Percentiles rank a stretch among this genome's conserved stretches.
phyloP scores from a whole-genome alignment of 495 filamentous ascomycete genomes.

The Lophiotrema nucula region DNA sequence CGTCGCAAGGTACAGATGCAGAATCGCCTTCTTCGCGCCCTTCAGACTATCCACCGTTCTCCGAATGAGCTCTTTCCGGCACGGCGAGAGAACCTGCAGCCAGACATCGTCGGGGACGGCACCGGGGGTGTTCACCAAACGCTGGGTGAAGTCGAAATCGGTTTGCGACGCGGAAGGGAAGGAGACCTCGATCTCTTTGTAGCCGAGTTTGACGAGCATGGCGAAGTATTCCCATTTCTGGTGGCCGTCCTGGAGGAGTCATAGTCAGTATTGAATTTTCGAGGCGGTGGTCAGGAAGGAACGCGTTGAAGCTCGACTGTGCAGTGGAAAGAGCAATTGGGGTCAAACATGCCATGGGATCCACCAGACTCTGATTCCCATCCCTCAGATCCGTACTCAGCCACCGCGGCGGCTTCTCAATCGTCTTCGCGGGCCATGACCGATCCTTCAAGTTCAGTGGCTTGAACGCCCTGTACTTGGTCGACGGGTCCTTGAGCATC shows the following conservation, averaged over 20 bases:
- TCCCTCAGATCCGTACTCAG: conserved; percentile 46
- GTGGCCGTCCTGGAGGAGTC: conserved; percentile 66
- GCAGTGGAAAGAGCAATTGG: background rate
- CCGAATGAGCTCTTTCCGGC: conserved; percentile 86
- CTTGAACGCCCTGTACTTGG: conserved; percentile 80
- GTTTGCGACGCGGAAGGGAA: conserved; percentile 93
- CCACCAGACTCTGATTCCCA: conserved; percentile 46
- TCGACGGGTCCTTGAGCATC: conserved; percentile 93
- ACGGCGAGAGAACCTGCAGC: conserved; percentile 92
- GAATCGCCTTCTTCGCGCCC: conserved; percentile 90
- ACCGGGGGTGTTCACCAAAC: conserved; percentile 82
- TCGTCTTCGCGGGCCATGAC: conserved; percentile 76
- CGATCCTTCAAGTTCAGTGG: conserved; percentile 80
- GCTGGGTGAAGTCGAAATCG: conserved; percentile 92
- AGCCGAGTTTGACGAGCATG: conserved; percentile 89
- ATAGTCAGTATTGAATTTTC: background rate
- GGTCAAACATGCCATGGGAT: conserved; percentile 52
- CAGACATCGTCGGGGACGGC: conserved; percentile 89
- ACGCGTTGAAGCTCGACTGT: background rate
- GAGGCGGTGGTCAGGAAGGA: background rate
- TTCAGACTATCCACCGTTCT: conserved; percentile 87
- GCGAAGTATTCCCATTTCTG: conserved; percentile 95
- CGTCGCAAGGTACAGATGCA: conserved; percentile 96
- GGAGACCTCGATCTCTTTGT: conserved; percentile 97
- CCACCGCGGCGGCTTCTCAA: conserved; percentile 48